phyloP scores from a whole-genome alignment of 352 stramenopile species.

The Phytophthora litchii region DNA sequence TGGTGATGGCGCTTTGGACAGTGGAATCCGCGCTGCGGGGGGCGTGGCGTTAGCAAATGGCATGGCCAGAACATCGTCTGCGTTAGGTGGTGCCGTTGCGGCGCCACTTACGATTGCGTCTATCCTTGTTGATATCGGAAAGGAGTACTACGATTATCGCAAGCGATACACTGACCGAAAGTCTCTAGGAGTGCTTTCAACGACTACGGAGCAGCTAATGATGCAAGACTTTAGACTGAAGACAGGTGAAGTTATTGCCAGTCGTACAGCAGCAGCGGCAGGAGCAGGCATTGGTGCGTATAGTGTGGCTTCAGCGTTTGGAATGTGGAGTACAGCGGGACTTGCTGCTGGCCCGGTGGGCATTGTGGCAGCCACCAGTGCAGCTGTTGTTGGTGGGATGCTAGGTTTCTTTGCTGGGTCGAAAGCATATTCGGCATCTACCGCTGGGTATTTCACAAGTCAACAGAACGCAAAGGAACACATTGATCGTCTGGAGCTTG shows the following conservation, averaged over 20 bases:
- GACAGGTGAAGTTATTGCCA: constrained; percentile 80
- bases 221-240: constrained; percentile 86
- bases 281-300: constrained; percentile 81
- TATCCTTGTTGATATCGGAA: constrained; percentile 87
- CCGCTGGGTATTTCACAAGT: constrained; percentile 72
- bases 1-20: constrained; percentile 82
- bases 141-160: constrained; percentile 87
- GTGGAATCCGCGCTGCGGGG: constrained; percentile 75
- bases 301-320: constrained; percentile 66
- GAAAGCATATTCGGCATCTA: constrained; percentile 79
- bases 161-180: constrained; percentile 77
- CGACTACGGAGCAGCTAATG: constrained; percentile 78
- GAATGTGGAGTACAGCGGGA: constrained; percentile 83
- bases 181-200: constrained; percentile 65
- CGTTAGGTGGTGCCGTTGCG: constrained; percentile 63
- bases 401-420: constrained; percentile 84
- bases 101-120: constrained; percentile 82
- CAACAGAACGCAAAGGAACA: constrained; percentile 84
- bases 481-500: constrained; percentile 84
- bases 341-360: constrained; percentile 75
- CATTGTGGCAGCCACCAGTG: constrained; percentile 76
- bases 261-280: constrained; percentile 73
- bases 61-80: constrained; percentile 65
- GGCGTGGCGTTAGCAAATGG: constrained; percentile 80
- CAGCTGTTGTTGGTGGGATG: constrained; percentile 83